Base-by-base conservation (phyloP, 352 stramenopile species). In the Phytophthora fragariaefolia region DNA sequence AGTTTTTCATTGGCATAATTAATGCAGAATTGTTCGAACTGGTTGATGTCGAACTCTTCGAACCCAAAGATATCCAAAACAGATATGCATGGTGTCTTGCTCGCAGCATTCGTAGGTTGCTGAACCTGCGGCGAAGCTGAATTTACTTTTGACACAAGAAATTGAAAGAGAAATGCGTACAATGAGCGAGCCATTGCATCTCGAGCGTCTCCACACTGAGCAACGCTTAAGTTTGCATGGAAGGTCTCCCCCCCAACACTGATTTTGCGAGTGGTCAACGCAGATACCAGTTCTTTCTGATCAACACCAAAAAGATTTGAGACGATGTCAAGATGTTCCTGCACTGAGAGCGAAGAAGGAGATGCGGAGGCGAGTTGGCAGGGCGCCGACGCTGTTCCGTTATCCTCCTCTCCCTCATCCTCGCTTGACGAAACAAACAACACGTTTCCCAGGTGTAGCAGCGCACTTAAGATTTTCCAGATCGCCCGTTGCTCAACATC, bases 1-100 rank as follows among this genome's bases (percentile, higher is more conserved):
- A 94, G 69, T 43, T 85, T 91, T 71, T 94, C 85, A 58, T 94
- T 94, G 17, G 80, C 77, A 52, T 88, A 93, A 67, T 93, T 94
- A 53, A 93, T 93, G 51, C 84, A 92, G 26, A 93, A 87, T 51
- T 94, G 86, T 42, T 93, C 84, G 40, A 93, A 88, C 50, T 83
- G 76, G 69, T 97, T 97, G 20, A 83, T 56, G 3, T 90, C 73
- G 59, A 97, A 97, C 56, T 89, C 83, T 70, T 97, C 91, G 61
- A 97, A 97, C 4, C 91, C 91, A 42, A 97, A 97, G 32, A 97
- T 97, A 71, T 97, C 91, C 23, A 97, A 64, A 12, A 97, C 78
- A 3, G 89, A 89, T 43, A 97, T 96, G 20, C 78, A 94, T 0
- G 73, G 74, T 17, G 56, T 6, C 69, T 61, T 66, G 34, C 22